Percentiles rank a stretch among this genome's conserved stretches.
Conservation (phyloP, 2,329 filamentous ascomycete species). For the Piedraia hortae region DNA sequence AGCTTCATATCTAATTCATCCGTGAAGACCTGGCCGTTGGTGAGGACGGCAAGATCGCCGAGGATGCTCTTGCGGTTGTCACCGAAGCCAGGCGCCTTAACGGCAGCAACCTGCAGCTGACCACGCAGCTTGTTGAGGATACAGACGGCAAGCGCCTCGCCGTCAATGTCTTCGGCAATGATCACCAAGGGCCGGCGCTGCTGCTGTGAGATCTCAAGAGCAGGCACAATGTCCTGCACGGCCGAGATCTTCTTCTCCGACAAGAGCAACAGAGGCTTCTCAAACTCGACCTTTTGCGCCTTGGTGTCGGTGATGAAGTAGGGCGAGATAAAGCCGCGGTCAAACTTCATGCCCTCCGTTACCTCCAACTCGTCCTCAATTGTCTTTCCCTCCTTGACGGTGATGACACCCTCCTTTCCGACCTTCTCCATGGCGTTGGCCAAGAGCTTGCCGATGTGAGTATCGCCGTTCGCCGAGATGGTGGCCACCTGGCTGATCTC, state of each 20-base stretch:
- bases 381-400: slow-evolving; percentile 99
- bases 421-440: slow-evolving; percentile 99
- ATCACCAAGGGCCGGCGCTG: slow-evolving; percentile 87
- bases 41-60: slow-evolving; percentile 81
- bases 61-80: slow-evolving; percentile 99
- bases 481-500: slow-evolving; percentile 97
- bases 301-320: slow-evolving; percentile 99
- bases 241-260: slow-evolving; percentile 99
- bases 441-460: slow-evolving; percentile 82
- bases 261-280: slow-evolving; percentile 94
- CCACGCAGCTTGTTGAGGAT: slow-evolving; percentile 99
- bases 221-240: slow-evolving; percentile 94
- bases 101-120: slow-evolving; percentile 90
- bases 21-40: slow-evolving; percentile 90
- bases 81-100: slow-evolving; percentile 97
- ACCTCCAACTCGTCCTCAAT: slow-evolving; percentile 93
- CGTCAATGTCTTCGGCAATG: slow-evolving; percentile 97
- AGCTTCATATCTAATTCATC: slow-evolving; percentile 98
- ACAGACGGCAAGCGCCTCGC: slow-evolving; percentile 92
- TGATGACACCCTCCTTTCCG: slow-evolving; percentile 98
- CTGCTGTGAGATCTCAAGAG: slow-evolving; percentile 89
- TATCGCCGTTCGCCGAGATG: slow-evolving; percentile 91
- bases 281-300: slow-evolving; percentile 95
- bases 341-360: slow-evolving; percentile 99
- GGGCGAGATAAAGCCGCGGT: slow-evolving; percentile 91